Evolutionary conservation across 192 early-diverging fungal species (phyloP), one percentile per base, ranked within the genome.

Genomic region (Spizellomyces punctatus): DNA sequence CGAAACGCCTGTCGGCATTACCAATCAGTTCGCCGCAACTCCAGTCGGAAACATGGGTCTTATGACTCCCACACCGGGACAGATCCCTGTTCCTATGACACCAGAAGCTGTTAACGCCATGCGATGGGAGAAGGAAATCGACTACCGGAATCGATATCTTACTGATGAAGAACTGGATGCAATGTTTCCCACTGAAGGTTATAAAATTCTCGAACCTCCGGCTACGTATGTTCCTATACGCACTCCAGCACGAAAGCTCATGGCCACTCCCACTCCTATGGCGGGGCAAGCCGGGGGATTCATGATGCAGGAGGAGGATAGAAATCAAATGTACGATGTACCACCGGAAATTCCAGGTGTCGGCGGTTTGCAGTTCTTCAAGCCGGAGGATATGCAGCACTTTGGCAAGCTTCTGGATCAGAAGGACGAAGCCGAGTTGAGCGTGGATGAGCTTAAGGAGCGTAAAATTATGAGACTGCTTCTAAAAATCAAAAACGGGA

Each of bases 401-500:
- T 99, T 99, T 85, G 94, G 92, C 46, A 93, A 91, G 74, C 81
- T 99, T 46, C 66, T 97, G 43, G 90, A 93, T 27, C 49, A 83
- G 49, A 86, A 91, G 65, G 91, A 91, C 71, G 98, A 99, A 67
- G 80, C 81, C 36, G 84, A 90, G 19, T 74, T 98, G 76, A 89
- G 90, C 16, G 82, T 90, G 6, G 94, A 93, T 43, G 98, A 98
- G 69, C 81, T 92, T 56, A 95, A 93, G 77, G 96, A 99, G 80
- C 89, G 96, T 46, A 95, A 97, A 71, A 95, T 98, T 59, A 91
- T 99, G 94, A 83, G 96, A 16, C 75, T 98, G 54, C 78, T 99
- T 65, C 86, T 99, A 17, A 95, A 94, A 78, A 97, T 99, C 80
- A 99, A 99, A 85, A 99, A 99, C 72, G 98, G 98, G 45, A 91